Conservation (phyloP, 2,329 filamentous ascomycete species). For the Phyllosticta capitalensis region DNA sequence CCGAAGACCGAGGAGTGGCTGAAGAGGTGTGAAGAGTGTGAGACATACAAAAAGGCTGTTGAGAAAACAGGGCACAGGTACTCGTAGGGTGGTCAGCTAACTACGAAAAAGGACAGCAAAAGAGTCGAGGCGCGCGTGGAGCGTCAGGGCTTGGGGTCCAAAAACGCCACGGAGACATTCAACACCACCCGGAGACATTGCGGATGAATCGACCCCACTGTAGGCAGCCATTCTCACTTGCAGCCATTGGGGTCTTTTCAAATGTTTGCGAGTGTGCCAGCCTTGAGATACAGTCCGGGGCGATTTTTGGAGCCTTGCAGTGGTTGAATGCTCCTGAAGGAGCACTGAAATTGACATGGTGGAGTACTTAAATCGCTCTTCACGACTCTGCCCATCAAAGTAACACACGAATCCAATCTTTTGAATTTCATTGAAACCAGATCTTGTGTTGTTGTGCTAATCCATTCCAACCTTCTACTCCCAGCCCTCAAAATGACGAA, state of each 20-base stretch:
- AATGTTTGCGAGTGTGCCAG: background rate
- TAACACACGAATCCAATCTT: too few species aligned
- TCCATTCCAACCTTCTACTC: background rate
- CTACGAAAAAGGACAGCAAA: too few species aligned
- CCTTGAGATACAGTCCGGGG: background rate
- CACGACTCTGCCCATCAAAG: background rate
- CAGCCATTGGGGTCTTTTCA: too few species aligned
- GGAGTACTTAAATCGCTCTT: background rate
- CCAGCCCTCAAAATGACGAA: background rate
- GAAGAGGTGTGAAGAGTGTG: conserved; percentile 26
- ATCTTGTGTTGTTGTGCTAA: too few species aligned
- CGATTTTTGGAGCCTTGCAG: background rate
- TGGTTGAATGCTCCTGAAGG: too few species aligned
- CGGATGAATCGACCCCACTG: too few species aligned
- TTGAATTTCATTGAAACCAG: too few species aligned
- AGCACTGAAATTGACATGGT: background rate
- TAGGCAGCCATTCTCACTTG: too few species aligned
- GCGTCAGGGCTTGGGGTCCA: too few species aligned
- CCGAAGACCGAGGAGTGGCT: conserved; percentile 27
- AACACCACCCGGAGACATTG: conserved; percentile 1
- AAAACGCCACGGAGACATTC: conserved; percentile 3
- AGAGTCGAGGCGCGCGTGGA: too few species aligned
- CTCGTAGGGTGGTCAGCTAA: too few species aligned
- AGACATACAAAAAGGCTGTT: conserved; percentile 30
- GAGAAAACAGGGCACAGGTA: conserved; percentile 30